These are phyloP conservation scores for Paramecium octaurelia DNA, from an alignment of 73 alveolate species.

Conservation along the genomic window DNA sequence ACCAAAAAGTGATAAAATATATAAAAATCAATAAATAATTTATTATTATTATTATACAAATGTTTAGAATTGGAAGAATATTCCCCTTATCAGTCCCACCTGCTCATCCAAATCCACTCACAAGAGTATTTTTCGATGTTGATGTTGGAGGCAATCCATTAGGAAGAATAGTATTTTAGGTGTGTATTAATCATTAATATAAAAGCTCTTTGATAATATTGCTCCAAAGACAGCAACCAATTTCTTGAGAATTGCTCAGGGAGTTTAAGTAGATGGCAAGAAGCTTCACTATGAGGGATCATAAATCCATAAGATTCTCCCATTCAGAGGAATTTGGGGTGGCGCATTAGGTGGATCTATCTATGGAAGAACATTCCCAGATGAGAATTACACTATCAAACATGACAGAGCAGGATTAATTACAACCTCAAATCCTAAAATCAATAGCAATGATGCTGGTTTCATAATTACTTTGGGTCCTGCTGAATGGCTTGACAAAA, in stretches of 20 bases:
- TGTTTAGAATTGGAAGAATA: conserved; percentile 6
- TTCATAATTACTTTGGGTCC: conserved; percentile 47
- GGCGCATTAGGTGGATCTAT: conserved; percentile 40
- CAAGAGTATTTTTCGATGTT: conserved; percentile 19
- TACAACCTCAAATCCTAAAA: conserved; percentile 20
- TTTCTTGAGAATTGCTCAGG: background rate
- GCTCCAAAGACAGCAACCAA: conserved; percentile 28
- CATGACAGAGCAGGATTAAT: conserved; percentile 42
- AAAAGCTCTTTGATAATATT: background rate
- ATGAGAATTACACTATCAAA: background rate
- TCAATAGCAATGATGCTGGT: conserved; percentile 46
- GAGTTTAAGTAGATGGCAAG: conserved; percentile 10
- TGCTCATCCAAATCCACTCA: background rate
- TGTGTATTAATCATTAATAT: background rate
- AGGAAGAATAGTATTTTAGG: conserved; percentile 24
- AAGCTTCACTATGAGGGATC: conserved; percentile 20
- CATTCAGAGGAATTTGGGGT: conserved; percentile 24
- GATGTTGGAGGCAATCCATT: background rate
- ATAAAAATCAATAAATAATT: background rate
- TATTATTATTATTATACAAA: background rate
- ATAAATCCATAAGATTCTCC: background rate
- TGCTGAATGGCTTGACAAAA: conserved; percentile 23
- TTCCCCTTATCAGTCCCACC: background rate
- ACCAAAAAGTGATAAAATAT: conserved; percentile 3
- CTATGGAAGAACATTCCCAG: conserved; percentile 33